These are phyloP conservation scores for Populus ilicifolia DNA, from an alignment of 345 rosid genomes.

Conservation along the genomic window DNA sequence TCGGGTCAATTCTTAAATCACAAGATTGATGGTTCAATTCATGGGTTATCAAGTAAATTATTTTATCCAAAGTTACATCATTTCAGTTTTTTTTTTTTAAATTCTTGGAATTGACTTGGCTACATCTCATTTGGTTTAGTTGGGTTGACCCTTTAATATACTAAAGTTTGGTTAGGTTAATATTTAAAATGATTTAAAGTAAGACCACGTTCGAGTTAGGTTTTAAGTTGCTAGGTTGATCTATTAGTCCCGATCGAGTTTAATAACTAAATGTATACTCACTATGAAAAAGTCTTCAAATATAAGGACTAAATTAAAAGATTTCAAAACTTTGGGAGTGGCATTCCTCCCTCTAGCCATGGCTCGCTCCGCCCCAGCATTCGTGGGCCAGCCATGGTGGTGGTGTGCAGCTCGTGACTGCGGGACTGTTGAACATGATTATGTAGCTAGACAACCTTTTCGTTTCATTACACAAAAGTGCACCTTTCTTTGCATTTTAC, in stretches of 20 bases:
- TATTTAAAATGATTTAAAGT: too few relatives aligned
- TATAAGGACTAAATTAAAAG: neutral
- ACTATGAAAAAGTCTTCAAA: neutral
- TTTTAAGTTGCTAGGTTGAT: rapidly evolving
- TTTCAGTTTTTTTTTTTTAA: too few relatives aligned
- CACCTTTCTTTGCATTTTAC: neutral
- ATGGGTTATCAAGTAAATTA: too few relatives aligned
- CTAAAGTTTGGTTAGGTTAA: too few relatives aligned
- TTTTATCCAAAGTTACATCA: too few relatives aligned
- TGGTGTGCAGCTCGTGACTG: neutral
- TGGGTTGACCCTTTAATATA: rapidly evolving
- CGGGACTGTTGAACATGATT: neutral
- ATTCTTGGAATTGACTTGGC: rapidly evolving
- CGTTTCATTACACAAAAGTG: neutral
- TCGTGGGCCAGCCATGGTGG: neutral
- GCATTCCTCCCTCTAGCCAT: neutral
- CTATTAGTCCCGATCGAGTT: rapidly evolving
- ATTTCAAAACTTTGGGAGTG: neutral
- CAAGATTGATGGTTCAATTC: rapidly evolving
- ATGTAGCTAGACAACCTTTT: neutral
- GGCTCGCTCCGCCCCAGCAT: neutral
- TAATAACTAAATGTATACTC: neutral
- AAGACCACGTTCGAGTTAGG: too few relatives aligned
- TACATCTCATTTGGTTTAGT: rapidly evolving
- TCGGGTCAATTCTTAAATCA: rapidly evolving